A percentile compares a stretch with the other conserved stretches of the same genome.
These are phyloP conservation scores for Pyrenula aspistea DNA, from an alignment of 495 filamentous ascomycete genomes.

Conservation along the genomic window DNA sequence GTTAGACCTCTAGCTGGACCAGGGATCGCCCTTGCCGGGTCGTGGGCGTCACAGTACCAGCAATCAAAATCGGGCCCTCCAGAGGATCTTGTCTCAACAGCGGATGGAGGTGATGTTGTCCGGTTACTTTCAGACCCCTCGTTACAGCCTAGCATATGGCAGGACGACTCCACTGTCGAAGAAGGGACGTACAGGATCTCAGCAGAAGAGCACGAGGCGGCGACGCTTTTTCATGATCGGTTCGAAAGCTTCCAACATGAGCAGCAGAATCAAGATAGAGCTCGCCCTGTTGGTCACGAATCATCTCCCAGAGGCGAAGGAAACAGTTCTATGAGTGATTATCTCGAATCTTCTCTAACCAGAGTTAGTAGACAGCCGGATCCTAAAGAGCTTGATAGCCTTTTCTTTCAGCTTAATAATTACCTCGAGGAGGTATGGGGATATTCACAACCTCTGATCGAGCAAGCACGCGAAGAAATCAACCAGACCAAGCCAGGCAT, in stretches of 20 bases:
- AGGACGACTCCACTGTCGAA: background rate
- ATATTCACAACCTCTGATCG: slow-evolving; percentile 32
- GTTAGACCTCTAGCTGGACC: too few relatives aligned
- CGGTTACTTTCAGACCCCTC: background rate
- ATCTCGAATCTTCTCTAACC: background rate
- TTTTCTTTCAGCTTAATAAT: background rate
- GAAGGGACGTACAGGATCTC: background rate
- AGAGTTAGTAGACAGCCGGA: background rate
- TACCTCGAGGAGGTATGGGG: slow-evolving; percentile 52
- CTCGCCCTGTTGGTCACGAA: background rate
- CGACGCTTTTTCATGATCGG: background rate
- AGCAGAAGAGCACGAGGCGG: background rate
- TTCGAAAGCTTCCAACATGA: background rate
- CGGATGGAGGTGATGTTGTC: background rate
- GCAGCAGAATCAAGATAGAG: background rate
- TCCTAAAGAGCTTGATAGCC: background rate
- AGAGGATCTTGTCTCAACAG: too few relatives aligned
- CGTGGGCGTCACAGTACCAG: too few relatives aligned
- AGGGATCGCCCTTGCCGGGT: too few relatives aligned
- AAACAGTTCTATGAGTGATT: background rate
- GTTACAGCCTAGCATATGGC: background rate
- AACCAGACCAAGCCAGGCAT: slow-evolving; percentile 13
- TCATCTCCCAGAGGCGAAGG: too few relatives aligned
- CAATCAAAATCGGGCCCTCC: too few relatives aligned
- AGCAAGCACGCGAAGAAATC: slow-evolving; percentile 35